Evolutionary conservation across 2,329 filamentous ascomycete genomes (phyloP), one percentile per base, ranked within the genome.

Genomic region (Tolypocladium inflatum): DNA sequence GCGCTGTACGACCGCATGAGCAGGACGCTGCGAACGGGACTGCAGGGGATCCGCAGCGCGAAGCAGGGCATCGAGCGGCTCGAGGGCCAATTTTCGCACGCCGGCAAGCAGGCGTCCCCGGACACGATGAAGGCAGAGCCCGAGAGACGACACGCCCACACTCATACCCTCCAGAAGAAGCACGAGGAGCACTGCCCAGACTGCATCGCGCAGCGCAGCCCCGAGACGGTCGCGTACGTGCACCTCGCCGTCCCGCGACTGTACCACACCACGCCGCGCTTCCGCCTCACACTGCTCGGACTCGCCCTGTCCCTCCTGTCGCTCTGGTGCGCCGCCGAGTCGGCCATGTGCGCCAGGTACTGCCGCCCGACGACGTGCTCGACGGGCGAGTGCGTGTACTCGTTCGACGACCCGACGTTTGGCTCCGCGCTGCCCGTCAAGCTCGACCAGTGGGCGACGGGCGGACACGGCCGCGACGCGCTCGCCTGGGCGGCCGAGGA

Each of bases 391-490:
- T 85, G 82, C 65, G 73, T 77, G 41, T 86, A 81, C 81, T 79
- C 78, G 35, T 75, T 77, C 13, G 76, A 81, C 52, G 83, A 86
- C 66, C 84, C 84, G 0, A 77, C 78, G 33, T 86, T 83, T 68
- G 83, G 83, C n/a, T 75, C 74, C 43, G 80, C 82, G 1, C 74
- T 86, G 52, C 83, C 84, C 3, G 78, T 84, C 58, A 86, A 86
- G 71, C 65, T 86, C 15, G 83, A 87, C 65, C 77, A 86, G 63
- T 86, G 83, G 83, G 66, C 74, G 10, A 81, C 80, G 0, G 78
- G 80, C 19, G 82, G 82, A 1, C 70, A 69, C 39, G 80, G 79
- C 6, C 78, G 80, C 42, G 64, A 62, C 1, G 50, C 76, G 4
- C 67, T 70, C 17, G 67, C 67, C n/a, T 66, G 69, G 50, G 62